Conservation (phyloP, 352 stramenopile genomes). For the Globisporangium viniferum region DNA sequence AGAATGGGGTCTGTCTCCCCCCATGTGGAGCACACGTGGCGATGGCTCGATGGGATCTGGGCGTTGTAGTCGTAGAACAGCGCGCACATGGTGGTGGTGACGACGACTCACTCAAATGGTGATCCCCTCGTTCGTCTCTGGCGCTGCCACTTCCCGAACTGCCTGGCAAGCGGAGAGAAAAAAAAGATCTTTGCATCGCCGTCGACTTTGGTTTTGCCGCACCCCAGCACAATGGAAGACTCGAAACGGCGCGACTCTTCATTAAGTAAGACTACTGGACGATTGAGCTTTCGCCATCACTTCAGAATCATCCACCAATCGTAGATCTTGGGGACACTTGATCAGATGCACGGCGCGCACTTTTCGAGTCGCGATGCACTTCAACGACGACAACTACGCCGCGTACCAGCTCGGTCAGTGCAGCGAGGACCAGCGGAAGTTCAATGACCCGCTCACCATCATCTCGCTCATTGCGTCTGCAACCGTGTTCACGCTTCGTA, state of each 20-base stretch:
- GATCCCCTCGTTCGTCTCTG: neutral
- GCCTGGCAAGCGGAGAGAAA: neutral
- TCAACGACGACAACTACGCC: conserved; percentile 23
- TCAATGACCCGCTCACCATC: conserved; percentile 28
- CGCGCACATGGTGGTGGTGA: conserved; percentile 25
- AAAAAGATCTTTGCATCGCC: neutral
- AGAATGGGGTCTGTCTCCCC: conserved; percentile 81
- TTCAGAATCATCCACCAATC: neutral
- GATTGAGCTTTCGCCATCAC: neutral
- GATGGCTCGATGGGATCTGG: conserved; percentile 56
- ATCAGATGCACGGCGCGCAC: too few species aligned
- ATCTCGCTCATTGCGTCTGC: conserved; percentile 24
- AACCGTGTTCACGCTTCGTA: conserved; percentile 23
- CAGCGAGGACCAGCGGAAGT: conserved; percentile 24
- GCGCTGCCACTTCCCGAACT: neutral
- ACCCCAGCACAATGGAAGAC: neutral
- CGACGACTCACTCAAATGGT: neutral
- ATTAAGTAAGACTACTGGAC: neutral
- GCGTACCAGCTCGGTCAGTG: conserved; percentile 26
- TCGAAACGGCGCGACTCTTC: conserved; percentile 11
- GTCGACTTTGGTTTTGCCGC: neutral
- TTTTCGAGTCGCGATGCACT: conserved; percentile 1
- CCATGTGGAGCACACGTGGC: conserved; percentile 78
- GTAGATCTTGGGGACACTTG: neutral
- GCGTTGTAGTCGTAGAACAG: conserved; percentile 86